A percentile compares a stretch with the other conserved stretches of the same genome.
Evolutionary conservation across 208 protist genomes (phyloP).

Genomic region (Porcisia hertigi): DNA sequence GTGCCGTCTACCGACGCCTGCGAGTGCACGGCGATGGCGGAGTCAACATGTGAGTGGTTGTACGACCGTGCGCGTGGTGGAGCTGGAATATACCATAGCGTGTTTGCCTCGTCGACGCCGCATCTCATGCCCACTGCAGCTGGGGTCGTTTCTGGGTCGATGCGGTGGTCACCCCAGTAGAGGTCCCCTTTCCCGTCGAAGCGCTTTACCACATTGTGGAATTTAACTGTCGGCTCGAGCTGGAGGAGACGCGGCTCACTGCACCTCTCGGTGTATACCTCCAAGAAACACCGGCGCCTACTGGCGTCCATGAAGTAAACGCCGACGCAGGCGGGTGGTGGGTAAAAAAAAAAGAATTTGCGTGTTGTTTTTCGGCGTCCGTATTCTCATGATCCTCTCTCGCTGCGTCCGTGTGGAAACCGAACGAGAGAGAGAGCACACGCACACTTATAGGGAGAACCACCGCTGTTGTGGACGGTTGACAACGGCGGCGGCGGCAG

Average conservation of each 20-base stretch:
- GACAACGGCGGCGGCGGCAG: no score
- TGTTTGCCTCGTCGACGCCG: constrained; percentile 37
- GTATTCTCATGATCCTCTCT: no score
- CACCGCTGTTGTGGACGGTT: no score
- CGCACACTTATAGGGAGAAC: neutral
- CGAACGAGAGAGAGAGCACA: neutral
- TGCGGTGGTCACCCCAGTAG: constrained; percentile 33
- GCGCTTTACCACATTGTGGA: constrained; percentile 48
- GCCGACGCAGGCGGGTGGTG: no score
- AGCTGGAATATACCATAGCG: constrained; percentile 31
- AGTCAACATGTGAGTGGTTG: neutral
- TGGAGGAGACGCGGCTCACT: constrained; percentile 47
- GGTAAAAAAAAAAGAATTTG: neutral
- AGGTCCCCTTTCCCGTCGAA: constrained; percentile 30
- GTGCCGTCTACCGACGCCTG: neutral
- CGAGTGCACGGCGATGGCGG: constrained; percentile 7
- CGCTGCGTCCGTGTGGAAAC: neutral
- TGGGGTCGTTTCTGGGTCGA: constrained; percentile 35
- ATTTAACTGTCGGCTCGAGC: constrained; percentile 40
- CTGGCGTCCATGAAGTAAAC: constrained; percentile 15
- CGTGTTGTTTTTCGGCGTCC: neutral
- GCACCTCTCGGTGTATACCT: constrained; percentile 25
- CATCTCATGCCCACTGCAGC: constrained; percentile 36
- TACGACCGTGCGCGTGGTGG: neutral
- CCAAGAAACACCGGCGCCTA: constrained; percentile 37